Base-by-base conservation (phyloP, 2,329 filamentous ascomycete species). In the Neofusicoccum umdonicola region DNA sequence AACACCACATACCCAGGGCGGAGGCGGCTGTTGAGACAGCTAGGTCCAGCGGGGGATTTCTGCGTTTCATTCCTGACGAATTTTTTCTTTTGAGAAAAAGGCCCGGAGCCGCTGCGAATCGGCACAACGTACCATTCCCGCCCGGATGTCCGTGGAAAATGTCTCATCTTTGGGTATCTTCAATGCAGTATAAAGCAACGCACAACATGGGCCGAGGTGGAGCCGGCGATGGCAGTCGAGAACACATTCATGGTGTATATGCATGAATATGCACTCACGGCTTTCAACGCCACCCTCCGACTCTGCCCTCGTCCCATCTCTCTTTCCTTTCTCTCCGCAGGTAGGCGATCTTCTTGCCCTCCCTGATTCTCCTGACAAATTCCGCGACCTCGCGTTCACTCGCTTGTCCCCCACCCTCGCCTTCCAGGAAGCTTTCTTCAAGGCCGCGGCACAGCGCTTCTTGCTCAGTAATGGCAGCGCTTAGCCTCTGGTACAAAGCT, bases 261-360 rank as follows among this genome's bases (percentile, higher is more conserved):
- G 56, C 56, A 60, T 34, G 42, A 35, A 37, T 17, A 35, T 47
- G 56, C 56, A 44, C 34, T 73, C 67, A 77, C 72, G 42, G 41
- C 17, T n/a, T 27, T 63, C 50, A 63, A 22, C 94, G 86, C 95
- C 95, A 98, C 0, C 95, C 95, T 11, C 94, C 94, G 39, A 98
- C 94, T 69, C 94, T 84, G 27, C 94, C 93, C 78, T 98, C 94
- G 75, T 98, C 95, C 95, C 95, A 98, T 71, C 95, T 85, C 72
- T 93, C 90, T 77, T 93, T 96, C 69, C 92, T 86, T 81, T 98
- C 95, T 73, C 89, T 88, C 65, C 95, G 84, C 62, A 93, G 81
- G 73, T 95, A 96, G 67, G 89, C 89, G 65, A 90, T 80, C 70
- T 90, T 90, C 74, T 89, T 91, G 9, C 90, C 91, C 70, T 94